Conservation (phyloP, 139 green algal species). For the Penium margaritaceum region DNA sequence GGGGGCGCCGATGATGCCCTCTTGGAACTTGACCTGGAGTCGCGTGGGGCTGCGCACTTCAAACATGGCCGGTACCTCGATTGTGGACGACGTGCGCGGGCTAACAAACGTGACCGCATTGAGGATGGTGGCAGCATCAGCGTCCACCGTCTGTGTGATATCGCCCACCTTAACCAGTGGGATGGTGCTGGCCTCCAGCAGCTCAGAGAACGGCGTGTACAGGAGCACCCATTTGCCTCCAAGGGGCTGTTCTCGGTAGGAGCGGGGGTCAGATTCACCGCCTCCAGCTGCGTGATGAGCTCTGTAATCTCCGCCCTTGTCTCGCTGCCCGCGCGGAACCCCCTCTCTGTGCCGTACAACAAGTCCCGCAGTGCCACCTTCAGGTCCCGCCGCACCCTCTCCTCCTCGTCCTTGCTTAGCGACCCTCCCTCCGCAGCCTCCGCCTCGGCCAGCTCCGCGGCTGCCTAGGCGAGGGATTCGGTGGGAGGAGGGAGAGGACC, state of each 20-base stretch:
- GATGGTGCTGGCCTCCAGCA: slow-evolving; percentile 69
- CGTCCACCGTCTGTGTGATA: slow-evolving; percentile 76
- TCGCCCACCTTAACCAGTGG: slow-evolving; percentile 75
- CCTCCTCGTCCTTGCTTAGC: background rate
- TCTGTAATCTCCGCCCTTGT: slow-evolving; percentile 77
- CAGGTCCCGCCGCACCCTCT: slow-evolving; percentile 20
- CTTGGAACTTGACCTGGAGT: slow-evolving; percentile 60
- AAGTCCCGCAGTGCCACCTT: slow-evolving; percentile 75
- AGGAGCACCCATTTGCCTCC: slow-evolving; percentile 54
- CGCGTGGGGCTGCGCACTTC: slow-evolving; percentile 76
- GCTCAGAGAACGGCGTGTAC: slow-evolving; percentile 64
- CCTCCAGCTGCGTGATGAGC: slow-evolving; percentile 85
- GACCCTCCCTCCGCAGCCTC: background rate
- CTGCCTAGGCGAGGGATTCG: no score
- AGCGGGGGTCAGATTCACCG: slow-evolving; percentile 68
- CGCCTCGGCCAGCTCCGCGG: no score
- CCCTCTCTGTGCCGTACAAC: slow-evolving; percentile 75
- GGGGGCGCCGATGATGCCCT: slow-evolving; percentile 26
- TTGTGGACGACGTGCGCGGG: slow-evolving; percentile 53
- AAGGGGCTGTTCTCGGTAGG: slow-evolving; percentile 62
- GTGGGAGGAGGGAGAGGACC: no score
- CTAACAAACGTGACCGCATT: slow-evolving; percentile 66
- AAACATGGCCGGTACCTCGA: slow-evolving; percentile 65
- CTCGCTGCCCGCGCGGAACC: slow-evolving; percentile 65
- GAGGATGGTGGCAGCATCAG: slow-evolving; percentile 54